phyloP scores from a whole-genome alignment of 2,329 filamentous ascomycete genomes.

The Aspergillus amoenus region DNA sequence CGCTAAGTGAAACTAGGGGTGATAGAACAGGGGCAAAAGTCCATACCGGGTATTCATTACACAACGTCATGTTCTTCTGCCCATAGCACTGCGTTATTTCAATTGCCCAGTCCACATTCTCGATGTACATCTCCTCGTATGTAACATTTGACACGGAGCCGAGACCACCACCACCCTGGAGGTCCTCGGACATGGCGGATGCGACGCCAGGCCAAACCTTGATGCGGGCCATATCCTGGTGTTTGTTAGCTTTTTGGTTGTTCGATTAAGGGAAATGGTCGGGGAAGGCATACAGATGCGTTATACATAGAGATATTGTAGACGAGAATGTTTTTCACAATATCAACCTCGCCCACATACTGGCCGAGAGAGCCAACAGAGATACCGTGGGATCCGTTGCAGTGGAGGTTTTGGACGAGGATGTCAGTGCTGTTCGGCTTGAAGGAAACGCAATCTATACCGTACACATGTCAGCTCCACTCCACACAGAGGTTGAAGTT shows the following conservation, averaged over 20 bases:
- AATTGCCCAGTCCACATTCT: conserved; percentile 65
- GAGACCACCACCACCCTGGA: conserved; percentile 65
- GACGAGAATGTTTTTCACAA: conserved; percentile 68
- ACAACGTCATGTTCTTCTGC: conserved; percentile 62
- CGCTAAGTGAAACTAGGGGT: not conserved
- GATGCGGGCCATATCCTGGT: conserved; percentile 65
- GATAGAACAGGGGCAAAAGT: not conserved
- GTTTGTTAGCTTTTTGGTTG: conserved; percentile 35
- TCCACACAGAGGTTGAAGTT: not conserved
- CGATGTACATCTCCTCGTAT: conserved; percentile 60
- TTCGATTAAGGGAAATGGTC: conserved; percentile 27
- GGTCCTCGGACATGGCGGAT: conserved; percentile 57
- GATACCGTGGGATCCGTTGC: conserved; percentile 71
- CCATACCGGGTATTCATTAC: conserved; percentile 55
- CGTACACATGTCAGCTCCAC: not conserved
- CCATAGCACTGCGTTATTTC: conserved; percentile 67
- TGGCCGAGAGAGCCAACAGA: conserved; percentile 71
- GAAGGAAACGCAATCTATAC: conserved; percentile 66
- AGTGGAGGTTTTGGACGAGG: conserved; percentile 64
- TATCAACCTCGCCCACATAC: conserved; percentile 62
- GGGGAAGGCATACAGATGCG: conserved; percentile 36
- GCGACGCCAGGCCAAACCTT: conserved; percentile 68
- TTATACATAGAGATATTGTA: conserved; percentile 62
- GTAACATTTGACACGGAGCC: conserved; percentile 67
- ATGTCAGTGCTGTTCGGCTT: conserved; percentile 72